These are phyloP conservation scores for Pelargonium myrrhifolium DNA, from an alignment of 441 rosid species.

Conservation along the genomic window DNA sequence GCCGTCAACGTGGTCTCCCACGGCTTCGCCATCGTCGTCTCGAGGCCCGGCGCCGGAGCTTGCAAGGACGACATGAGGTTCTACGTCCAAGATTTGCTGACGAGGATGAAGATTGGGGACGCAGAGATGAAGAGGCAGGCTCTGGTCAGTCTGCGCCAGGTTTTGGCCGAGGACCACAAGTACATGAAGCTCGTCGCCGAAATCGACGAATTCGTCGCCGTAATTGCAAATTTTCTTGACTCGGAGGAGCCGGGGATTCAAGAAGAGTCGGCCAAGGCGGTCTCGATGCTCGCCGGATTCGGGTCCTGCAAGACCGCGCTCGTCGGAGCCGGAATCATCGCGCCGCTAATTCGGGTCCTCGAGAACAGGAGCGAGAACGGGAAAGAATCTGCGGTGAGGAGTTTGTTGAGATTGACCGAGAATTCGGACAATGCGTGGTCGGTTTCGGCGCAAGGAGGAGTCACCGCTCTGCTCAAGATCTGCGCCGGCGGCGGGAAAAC, in stretches of 20 bases:
- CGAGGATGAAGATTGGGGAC: constrained; percentile 89
- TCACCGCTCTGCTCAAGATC: constrained; percentile 60
- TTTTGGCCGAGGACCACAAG: constrained; percentile 46
- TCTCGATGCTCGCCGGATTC: constrained; percentile 47
- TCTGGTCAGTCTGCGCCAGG: constrained; percentile 44
- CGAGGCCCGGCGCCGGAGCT: constrained; percentile 52
- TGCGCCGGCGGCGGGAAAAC: constrained; percentile 35
- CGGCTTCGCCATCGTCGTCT: constrained; percentile 68
- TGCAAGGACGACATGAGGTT: constrained; percentile 77
- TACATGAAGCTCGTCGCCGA: constrained; percentile 46
- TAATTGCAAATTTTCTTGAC: constrained; percentile 52
- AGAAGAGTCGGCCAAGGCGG: constrained; percentile 51
- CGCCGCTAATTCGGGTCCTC: constrained; percentile 60
- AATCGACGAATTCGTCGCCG: constrained; percentile 38
- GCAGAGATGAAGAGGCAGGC: constrained; percentile 71
- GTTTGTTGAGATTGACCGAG: constrained; percentile 59
- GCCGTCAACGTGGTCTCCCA: constrained; percentile 50
- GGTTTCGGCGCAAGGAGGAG: constrained; percentile 91
- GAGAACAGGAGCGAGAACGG: constrained; percentile 59
- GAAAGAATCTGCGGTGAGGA: constrained; percentile 40
- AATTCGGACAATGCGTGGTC: constrained; percentile 95
- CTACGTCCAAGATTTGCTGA: constrained; percentile 63
- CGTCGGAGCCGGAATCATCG: constrained; percentile 61
- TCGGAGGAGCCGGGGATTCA: constrained; percentile 43
- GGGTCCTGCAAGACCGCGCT: constrained; percentile 40